A percentile compares a stretch with the other conserved stretches of the same genome.
phyloP scores from a whole-genome alignment of 306 rosid genomes.

The Cyclanthera cordifolia region DNA sequence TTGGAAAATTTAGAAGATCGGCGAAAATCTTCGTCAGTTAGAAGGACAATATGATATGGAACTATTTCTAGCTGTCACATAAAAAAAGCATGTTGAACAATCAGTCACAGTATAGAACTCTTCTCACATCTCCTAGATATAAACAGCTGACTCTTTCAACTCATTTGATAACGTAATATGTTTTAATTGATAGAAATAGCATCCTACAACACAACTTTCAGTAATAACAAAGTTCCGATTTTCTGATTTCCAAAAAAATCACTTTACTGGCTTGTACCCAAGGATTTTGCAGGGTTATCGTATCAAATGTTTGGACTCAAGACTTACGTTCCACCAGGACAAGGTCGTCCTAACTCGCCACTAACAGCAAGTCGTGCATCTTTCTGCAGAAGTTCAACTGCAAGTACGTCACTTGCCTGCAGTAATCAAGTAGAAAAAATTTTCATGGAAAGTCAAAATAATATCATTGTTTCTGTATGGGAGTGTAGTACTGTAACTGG shows the following conservation, averaged over 20 bases:
- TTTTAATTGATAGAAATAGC: neutral
- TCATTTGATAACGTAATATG: neutral
- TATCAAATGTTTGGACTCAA: neutral
- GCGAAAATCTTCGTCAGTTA: neutral
- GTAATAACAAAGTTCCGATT: neutral
- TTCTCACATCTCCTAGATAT: neutral
- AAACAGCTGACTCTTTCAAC: neutral
- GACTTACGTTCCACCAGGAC: slow-evolving; percentile 89
- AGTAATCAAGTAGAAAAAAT: slow-evolving; percentile 9
- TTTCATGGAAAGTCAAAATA: neutral
- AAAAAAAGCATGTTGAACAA: neutral
- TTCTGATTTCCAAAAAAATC: too few relatives aligned
- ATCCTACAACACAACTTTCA: neutral
- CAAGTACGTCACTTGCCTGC: slow-evolving; percentile 94
- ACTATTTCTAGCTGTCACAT: neutral
- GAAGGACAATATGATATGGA: neutral
- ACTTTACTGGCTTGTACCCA: neutral
- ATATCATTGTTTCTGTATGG: neutral
- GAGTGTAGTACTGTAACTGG: neutral
- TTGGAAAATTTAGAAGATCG: neutral
- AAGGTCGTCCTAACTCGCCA: slow-evolving; percentile 72
- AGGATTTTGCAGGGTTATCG: neutral
- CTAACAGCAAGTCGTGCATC: slow-evolving; percentile 76
- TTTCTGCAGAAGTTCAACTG: slow-evolving; percentile 91
- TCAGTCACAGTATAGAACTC: neutral